Conservation (phyloP, 108 stramenopile genomes). For the Cylindrotheca fusiformis region DNA sequence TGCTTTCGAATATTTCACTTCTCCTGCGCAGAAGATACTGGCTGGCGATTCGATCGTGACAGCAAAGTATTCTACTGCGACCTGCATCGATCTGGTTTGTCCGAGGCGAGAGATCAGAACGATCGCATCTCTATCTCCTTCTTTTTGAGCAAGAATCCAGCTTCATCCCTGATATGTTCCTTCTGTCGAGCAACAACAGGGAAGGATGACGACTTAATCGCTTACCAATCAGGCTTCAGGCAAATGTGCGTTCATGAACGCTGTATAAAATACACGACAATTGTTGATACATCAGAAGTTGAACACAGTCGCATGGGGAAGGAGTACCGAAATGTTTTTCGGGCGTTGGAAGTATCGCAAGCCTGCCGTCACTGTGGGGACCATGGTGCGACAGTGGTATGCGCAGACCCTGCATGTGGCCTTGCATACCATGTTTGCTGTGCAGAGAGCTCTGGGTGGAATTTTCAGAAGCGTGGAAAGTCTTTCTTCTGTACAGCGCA, state of each 20-base stretch:
- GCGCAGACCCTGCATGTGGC: conserved; percentile 19
- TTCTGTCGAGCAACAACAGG: conserved; percentile 15
- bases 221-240: conserved; percentile 27
- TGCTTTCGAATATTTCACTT: conserved; percentile 48
- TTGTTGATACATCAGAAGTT: conserved; percentile 29
- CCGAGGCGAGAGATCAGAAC: conserved; percentile 10
- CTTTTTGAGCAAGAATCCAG: conserved; percentile 24
- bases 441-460: conserved; percentile 28
- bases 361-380: conserved; percentile 16
- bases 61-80: conserved; percentile 56
- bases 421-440: conserved; percentile 32
- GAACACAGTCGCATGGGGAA: conserved; percentile 21
- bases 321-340: conserved; percentile 45
- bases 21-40: conserved; percentile 51
- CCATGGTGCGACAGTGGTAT: conserved; percentile 39
- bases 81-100: conserved; percentile 21
- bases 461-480: conserved; percentile 30
- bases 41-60: conserved; percentile 59
- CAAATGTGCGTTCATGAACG: conserved; percentile 28
- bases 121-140: conserved; percentile 38
- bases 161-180: conserved; percentile 13
- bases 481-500: conserved; percentile 34
- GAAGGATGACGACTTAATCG: conserved; percentile 16
- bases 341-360: conserved; percentile 21
- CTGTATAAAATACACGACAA: conserved; percentile 40